These are phyloP conservation scores for Eurotiales sp. DNA, from an alignment of 2,329 filamentous ascomycete genomes.

Conservation along the genomic window DNA sequence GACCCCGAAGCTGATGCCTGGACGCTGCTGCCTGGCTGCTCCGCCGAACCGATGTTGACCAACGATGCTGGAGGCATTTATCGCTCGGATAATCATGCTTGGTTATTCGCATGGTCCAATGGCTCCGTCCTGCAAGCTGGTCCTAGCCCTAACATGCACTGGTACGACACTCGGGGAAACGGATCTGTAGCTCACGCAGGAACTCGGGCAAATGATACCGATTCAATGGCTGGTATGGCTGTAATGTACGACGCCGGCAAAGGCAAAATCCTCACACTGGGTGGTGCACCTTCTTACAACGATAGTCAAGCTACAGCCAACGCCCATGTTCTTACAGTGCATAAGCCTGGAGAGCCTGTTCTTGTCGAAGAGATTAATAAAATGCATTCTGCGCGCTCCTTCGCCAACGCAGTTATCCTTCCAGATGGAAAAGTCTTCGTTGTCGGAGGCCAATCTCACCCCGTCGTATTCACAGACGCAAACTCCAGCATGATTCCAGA, in stretches of 20 bases:
- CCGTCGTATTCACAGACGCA: slow-evolving; percentile 42
- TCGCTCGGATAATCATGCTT: slow-evolving; percentile 52
- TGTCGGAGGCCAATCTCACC: slow-evolving; percentile 42
- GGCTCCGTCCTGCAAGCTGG: slow-evolving; percentile 54
- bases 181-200: slow-evolving; percentile 45
- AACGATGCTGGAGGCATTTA: slow-evolving; percentile 37
- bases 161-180: slow-evolving; percentile 48
- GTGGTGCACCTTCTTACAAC: slow-evolving; percentile 49
- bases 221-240: slow-evolving; percentile 55
- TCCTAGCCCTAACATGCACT: slow-evolving; percentile 54
- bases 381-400: slow-evolving; percentile 38
- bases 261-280: slow-evolving; percentile 54
- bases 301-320: slow-evolving; percentile 40
- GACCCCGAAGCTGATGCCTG: slow-evolving; percentile 45
- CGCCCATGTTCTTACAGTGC: slow-evolving; percentile 51
- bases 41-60: slow-evolving; percentile 51
- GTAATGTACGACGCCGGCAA: slow-evolving; percentile 56
- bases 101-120: slow-evolving; percentile 51
- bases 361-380: slow-evolving; percentile 29
- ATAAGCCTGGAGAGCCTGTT: slow-evolving; percentile 19
- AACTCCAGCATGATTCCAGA: slow-evolving; percentile 42
- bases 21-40: slow-evolving; percentile 42
- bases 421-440: slow-evolving; percentile 47
- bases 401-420: slow-evolving; percentile 43
- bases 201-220: slow-evolving; percentile 38